Percentiles rank a stretch among this genome's conserved stretches.
Conservation (phyloP, 345 rosid genomes). For the Angophora floribunda region DNA sequence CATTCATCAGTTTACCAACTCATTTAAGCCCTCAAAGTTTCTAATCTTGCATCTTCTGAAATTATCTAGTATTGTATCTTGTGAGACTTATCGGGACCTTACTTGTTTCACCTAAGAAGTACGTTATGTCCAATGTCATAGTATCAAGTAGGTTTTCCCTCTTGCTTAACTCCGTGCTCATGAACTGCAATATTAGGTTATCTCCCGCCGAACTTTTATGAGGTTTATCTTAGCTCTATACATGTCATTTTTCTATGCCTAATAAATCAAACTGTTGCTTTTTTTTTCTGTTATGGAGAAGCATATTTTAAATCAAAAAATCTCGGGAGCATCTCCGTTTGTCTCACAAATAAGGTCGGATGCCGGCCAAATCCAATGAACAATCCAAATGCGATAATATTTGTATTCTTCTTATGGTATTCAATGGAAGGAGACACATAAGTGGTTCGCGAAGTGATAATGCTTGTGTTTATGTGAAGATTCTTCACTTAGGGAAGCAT, state of each 20-base stretch:
- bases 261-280: neutral
- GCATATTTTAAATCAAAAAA: neutral
- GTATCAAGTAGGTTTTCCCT: neutral
- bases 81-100: neutral
- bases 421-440: neutral
- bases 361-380: neutral
- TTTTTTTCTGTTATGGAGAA: neutral
- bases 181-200: neutral
- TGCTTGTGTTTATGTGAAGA: neutral
- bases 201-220: too few relatives aligned
- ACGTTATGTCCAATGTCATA: too few relatives aligned
- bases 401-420: neutral
- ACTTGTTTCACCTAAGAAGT: neutral
- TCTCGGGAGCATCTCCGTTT: neutral
- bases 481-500: neutral
- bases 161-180: neutral
- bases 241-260: neutral
- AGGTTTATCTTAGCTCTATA: neutral
- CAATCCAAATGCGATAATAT: neutral
- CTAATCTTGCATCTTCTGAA: neutral
- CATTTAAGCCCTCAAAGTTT: neutral
- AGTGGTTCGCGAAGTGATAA: neutral
- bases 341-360: neutral
- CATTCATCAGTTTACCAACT: neutral
- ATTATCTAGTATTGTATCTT: too few relatives aligned